phyloP scores from a whole-genome alignment of 1,284 basidiomycete genomes.

The Naganishia sp. region DNA sequence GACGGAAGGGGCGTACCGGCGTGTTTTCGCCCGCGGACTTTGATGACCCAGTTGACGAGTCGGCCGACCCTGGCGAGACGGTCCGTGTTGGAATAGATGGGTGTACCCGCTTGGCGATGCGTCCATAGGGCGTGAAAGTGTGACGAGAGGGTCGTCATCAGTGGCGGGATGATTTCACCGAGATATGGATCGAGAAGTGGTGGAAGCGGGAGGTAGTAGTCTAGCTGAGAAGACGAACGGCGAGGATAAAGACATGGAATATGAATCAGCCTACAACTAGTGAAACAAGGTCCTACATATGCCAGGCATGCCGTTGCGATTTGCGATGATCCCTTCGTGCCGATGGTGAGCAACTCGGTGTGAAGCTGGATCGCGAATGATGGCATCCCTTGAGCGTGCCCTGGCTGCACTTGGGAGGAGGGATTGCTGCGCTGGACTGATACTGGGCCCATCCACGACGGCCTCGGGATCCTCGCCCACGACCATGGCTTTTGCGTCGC shows the following conservation, averaged over 20 bases:
- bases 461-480: no score
- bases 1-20: slow-evolving; percentile 69
- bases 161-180: slow-evolving; percentile 76
- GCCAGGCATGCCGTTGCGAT: not conserved
- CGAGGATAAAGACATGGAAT: no score
- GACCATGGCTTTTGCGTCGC: no score
- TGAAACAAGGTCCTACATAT: not conserved
- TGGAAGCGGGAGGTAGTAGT: slow-evolving; percentile 88
- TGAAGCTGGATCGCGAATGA: no score
- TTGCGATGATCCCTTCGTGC: no score
- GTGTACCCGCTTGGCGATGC: slow-evolving; percentile 46
- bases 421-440: no score
- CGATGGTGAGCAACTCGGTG: no score
- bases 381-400: no score
- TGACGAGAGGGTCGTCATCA: slow-evolving; percentile 66
- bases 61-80: slow-evolving; percentile 63
- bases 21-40: slow-evolving; percentile 87
- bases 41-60: slow-evolving; percentile 80
- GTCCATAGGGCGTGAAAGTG: slow-evolving; percentile 60
- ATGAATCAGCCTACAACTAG: not conserved
- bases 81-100: slow-evolving; percentile 46
- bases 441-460: no score
- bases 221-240: slow-evolving; percentile 61
- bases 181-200: slow-evolving; percentile 95
- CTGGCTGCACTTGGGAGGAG: no score